These are phyloP conservation scores for Auriscalpium vulgare DNA, from an alignment of 768 basidiomycete genomes.

Conservation along the genomic window DNA sequence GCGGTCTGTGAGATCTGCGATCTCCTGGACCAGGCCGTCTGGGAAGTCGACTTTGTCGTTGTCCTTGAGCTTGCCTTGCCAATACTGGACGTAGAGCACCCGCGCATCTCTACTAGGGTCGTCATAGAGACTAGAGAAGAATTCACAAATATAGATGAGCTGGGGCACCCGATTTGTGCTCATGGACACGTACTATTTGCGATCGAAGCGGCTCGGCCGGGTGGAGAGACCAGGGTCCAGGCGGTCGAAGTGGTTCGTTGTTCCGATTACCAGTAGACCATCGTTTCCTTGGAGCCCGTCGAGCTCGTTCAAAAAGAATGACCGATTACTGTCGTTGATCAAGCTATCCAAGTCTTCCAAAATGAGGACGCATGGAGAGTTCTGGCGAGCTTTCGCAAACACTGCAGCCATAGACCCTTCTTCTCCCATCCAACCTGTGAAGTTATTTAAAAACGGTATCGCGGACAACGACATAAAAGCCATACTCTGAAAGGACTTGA, in stretches of 20 bases:
- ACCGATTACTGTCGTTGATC: slow-evolving; percentile 70
- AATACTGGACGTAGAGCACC: slow-evolving; percentile 62
- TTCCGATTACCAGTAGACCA: slow-evolving; percentile 68
- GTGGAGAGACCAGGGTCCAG: slow-evolving; percentile 71
- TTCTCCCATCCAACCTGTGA: slow-evolving; percentile 48
- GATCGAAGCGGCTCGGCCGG: slow-evolving; percentile 78
- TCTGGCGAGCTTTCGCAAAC: slow-evolving; percentile 66
- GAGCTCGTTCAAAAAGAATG: slow-evolving; percentile 83
- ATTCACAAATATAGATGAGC: neutral
- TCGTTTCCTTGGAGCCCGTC: slow-evolving; percentile 78
- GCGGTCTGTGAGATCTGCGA: slow-evolving; percentile 50
- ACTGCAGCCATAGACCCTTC: slow-evolving; percentile 59
- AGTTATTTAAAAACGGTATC: neutral
- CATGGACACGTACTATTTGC: slow-evolving; percentile 60
- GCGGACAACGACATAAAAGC: neutral
- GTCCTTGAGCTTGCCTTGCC: slow-evolving; percentile 66
- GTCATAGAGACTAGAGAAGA: slow-evolving; percentile 50
- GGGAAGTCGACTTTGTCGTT: slow-evolving; percentile 64
- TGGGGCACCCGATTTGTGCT: neutral
- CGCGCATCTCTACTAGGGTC: slow-evolving; percentile 63
- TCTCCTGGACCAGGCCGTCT: slow-evolving; percentile 48
- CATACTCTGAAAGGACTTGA: slow-evolving; percentile 72
- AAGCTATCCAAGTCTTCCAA: slow-evolving; percentile 71
- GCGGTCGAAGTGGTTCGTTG: slow-evolving; percentile 79
- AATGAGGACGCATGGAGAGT: slow-evolving; percentile 58